Evolutionary conservation across 2,329 filamentous ascomycete genomes (phyloP).

Genomic region (Conoideocrella luteorostrata): DNA sequence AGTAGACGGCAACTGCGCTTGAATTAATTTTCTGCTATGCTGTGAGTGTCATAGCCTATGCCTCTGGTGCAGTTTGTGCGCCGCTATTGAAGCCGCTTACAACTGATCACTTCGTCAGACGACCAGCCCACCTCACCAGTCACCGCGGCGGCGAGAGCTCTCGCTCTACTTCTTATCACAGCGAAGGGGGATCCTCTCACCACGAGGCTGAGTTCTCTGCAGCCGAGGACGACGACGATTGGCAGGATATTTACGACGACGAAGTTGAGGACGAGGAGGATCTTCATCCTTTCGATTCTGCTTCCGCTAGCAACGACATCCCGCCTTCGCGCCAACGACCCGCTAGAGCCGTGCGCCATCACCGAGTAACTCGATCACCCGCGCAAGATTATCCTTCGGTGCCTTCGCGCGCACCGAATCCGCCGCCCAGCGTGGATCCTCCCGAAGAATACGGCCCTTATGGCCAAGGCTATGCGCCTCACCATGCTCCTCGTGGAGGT

Average conservation of each 20-base stretch:
- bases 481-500: slow-evolving; percentile 19
- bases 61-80: background rate
- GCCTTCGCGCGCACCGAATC: slow-evolving; percentile 32
- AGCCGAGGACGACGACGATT: slow-evolving; percentile 34
- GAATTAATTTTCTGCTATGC: slow-evolving; percentile 33
- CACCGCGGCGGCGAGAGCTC: slow-evolving; percentile 24
- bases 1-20: slow-evolving; percentile 32
- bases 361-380: slow-evolving; percentile 26
- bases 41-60: slow-evolving; percentile 28
- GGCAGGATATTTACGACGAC: slow-evolving; percentile 25
- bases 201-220: slow-evolving; percentile 23
- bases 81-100: slow-evolving; percentile 15
- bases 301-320: slow-evolving; percentile 38
- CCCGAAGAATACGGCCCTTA: slow-evolving; percentile 52
- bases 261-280: slow-evolving; percentile 40
- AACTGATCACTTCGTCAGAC: slow-evolving; percentile 21
- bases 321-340: slow-evolving; percentile 14
- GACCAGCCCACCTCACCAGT: slow-evolving; percentile 18
- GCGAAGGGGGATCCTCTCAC: slow-evolving; percentile 31
- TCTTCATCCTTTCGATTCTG: slow-evolving; percentile 53
- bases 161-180: slow-evolving; percentile 30
- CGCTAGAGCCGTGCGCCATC: slow-evolving; percentile 21
- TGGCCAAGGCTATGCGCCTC: slow-evolving; percentile 14
- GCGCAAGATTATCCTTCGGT: slow-evolving; percentile 33
- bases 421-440: slow-evolving; percentile 57